These are phyloP conservation scores for Saprolegnia diclina DNA, from an alignment of 352 stramenopile genomes.

Conservation along the genomic window DNA sequence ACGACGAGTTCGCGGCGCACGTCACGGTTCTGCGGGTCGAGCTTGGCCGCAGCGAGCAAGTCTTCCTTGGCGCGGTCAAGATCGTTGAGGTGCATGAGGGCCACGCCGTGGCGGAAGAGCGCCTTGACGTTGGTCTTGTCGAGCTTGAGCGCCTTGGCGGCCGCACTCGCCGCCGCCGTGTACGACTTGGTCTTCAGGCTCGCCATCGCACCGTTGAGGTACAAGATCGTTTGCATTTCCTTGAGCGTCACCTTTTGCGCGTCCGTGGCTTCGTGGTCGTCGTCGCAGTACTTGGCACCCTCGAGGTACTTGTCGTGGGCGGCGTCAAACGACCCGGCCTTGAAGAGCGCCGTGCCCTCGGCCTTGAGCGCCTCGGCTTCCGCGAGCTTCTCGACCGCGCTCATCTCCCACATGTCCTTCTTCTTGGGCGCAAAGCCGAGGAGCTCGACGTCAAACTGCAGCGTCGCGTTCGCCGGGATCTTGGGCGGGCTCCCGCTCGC, in stretches of 20 bases:
- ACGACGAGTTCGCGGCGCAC: constrained; percentile 68
- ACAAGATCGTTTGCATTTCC: constrained; percentile 83
- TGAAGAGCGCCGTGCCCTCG: constrained; percentile 91
- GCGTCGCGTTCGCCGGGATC: constrained; percentile 90
- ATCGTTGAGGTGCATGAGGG: constrained; percentile 78
- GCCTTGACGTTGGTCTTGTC: constrained; percentile 79
- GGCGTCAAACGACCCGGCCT: constrained; percentile 78
- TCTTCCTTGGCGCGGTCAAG: constrained; percentile 85
- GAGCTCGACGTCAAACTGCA: constrained; percentile 96
- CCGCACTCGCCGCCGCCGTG: constrained; percentile 72
- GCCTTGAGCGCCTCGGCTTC: constrained; percentile 86
- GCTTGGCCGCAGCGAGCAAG: constrained; percentile 68
- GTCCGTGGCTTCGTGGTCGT: constrained; percentile 82
- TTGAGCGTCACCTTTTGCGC: constrained; percentile 83
- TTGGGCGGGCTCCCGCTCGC: constrained; percentile 85
- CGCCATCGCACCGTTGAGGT: constrained; percentile 93
- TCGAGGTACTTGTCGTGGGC: constrained; percentile 82
- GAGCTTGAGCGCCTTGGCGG: constrained; percentile 78
- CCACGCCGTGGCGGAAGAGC: constrained; percentile 77
- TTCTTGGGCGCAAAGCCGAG: constrained; percentile 92
- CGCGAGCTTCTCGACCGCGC: constrained; percentile 71
- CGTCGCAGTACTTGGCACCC: constrained; percentile 76
- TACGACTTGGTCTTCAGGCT: constrained; percentile 91
- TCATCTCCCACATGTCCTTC: constrained; percentile 93
- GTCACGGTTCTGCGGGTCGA: constrained; percentile 76